Evolutionary conservation across 176 grass and related monocot species (phyloP).

Genomic region (Otatea glauca): DNA sequence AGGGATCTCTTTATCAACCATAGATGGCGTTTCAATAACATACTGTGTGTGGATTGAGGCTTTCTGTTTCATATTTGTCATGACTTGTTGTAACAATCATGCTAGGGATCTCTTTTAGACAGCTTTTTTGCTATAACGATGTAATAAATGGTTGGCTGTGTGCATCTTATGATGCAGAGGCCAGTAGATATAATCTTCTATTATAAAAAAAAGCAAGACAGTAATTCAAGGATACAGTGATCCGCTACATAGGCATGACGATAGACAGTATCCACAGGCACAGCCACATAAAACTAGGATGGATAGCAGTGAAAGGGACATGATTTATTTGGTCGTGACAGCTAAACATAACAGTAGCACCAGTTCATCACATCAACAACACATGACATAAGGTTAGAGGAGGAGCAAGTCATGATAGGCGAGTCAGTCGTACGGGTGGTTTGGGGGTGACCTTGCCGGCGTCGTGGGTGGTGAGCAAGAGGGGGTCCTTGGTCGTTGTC

Average conservation of each 20-base stretch:
- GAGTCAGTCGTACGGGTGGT: conserved; percentile 48
- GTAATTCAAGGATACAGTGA: background rate
- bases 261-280: background rate
- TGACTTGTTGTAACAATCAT: too few species aligned
- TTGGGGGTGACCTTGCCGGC: conserved; percentile 16
- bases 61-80: too few species aligned
- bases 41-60: too few species aligned
- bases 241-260: background rate
- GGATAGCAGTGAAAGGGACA: background rate
- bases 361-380: conserved; percentile 16
- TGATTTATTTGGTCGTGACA: background rate
- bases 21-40: too few species aligned
- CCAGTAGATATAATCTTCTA: too few species aligned
- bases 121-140: too few species aligned
- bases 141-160: too few species aligned
- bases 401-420: background rate
- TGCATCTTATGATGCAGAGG: too few species aligned
- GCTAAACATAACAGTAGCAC: background rate
- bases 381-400: background rate
- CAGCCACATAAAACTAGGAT: background rate
- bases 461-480: conserved; percentile 47
- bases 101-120: too few species aligned
- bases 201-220: too few species aligned
- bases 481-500: conserved; percentile 60
- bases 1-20: too few species aligned